These are phyloP conservation scores for Orobanche coerulescens DNA, from an alignment of 257 asterid genomes.

Conservation along the genomic window DNA sequence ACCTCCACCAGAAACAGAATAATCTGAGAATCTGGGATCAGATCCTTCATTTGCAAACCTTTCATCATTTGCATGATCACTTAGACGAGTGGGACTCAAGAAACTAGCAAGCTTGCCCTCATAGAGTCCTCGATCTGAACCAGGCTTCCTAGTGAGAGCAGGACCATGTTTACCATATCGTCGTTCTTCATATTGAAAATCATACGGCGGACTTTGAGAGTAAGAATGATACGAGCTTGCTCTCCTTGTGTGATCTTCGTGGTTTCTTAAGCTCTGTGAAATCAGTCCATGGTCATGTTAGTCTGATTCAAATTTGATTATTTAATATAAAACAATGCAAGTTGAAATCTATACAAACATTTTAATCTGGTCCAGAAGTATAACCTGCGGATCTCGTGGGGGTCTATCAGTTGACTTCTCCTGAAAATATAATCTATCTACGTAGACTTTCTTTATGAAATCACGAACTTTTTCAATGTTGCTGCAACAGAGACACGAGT, in stretches of 20 bases:
- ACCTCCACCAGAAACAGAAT: conserved; percentile 54
- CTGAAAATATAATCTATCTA: conserved; percentile 48
- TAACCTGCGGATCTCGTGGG: conserved; percentile 81
- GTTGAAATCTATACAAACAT: conserved; percentile 13
- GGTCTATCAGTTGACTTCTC: conserved; percentile 60
- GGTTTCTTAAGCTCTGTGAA: conserved; percentile 58
- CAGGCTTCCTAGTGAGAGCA: conserved; percentile 60
- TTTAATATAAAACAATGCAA: neutral
- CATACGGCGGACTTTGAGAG: conserved; percentile 98
- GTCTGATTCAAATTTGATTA: conserved; percentile 5
- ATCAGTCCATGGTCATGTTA: conserved; percentile 25
- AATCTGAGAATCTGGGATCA: conserved; percentile 51
- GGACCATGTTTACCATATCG: conserved; percentile 71
- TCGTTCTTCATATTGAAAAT: conserved; percentile 93
- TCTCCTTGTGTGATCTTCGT: conserved; percentile 68
- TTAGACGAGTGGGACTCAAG: conserved; percentile 59
- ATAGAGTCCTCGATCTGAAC: conserved; percentile 83
- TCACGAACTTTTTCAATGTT: conserved; percentile 74
- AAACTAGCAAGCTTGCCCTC: conserved; percentile 75
- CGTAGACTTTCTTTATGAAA: conserved; percentile 66
- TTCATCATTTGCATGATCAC: conserved; percentile 45
- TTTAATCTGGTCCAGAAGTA: conserved; percentile 16
- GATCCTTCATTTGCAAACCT: conserved; percentile 56
- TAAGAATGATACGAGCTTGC: conserved; percentile 96
- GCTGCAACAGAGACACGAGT: conserved; percentile 43